A percentile compares a stretch with the other conserved stretches of the same genome.
Conservation (phyloP, 192 early-diverging fungal genomes). For the Coemansia sp. region DNA sequence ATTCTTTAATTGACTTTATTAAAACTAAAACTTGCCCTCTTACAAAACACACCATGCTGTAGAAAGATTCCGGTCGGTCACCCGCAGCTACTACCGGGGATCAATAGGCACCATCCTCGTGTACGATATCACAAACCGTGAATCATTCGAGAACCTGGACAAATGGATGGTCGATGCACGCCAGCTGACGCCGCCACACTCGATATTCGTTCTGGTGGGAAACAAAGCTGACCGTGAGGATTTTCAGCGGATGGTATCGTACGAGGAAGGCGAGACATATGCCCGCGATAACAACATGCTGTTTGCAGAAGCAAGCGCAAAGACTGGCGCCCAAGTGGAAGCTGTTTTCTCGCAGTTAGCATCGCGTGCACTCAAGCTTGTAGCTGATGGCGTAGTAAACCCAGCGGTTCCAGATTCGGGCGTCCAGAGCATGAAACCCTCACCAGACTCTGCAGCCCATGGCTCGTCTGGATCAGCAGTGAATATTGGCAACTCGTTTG, state of each 20-base stretch:
- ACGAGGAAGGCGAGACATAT: slow-evolving; percentile 57
- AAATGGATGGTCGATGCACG: slow-evolving; percentile 70
- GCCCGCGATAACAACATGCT: slow-evolving; percentile 58
- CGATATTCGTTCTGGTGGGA: slow-evolving; percentile 70
- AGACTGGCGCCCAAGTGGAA: slow-evolving; percentile 63
- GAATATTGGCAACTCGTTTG: slow-evolving; percentile 11
- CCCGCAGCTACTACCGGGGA: slow-evolving; percentile 78
- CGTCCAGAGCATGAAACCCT: slow-evolving; percentile 52
- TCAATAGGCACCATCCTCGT: slow-evolving; percentile 75
- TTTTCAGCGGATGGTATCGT: slow-evolving; percentile 44
- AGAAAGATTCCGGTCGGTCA: slow-evolving; percentile 66
- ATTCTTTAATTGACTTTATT: background rate
- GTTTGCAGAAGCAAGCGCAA: slow-evolving; percentile 65
- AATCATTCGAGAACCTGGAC: slow-evolving; percentile 62
- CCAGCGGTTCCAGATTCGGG: slow-evolving; percentile 39
- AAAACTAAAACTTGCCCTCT: too few relatives aligned
- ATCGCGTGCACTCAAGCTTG: slow-evolving; percentile 20
- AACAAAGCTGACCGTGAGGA: slow-evolving; percentile 60
- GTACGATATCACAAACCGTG: slow-evolving; percentile 74
- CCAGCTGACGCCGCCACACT: slow-evolving; percentile 64
- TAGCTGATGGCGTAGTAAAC: slow-evolving; percentile 33
- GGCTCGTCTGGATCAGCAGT: slow-evolving; percentile 2
- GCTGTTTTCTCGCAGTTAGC: slow-evolving; percentile 41
- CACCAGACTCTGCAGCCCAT: background rate
- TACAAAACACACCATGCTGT: slow-evolving; percentile 3